Evolutionary conservation across 805 yeast species (phyloP), one percentile per base, ranked within the genome.

Genomic region (Starmerella stellata): DNA sequence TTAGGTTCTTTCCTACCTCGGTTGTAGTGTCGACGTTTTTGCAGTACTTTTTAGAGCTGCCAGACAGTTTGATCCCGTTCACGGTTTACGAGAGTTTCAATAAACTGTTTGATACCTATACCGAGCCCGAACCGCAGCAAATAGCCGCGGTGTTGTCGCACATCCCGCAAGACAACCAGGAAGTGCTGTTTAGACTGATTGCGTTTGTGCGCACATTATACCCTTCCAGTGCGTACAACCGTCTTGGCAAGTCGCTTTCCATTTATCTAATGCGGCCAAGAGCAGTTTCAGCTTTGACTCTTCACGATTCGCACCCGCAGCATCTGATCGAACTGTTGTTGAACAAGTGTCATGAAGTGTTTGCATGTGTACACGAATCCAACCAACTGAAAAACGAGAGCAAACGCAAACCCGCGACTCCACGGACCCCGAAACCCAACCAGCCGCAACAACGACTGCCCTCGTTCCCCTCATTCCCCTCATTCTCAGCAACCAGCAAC

Each of bases 41-140:
- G 49, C 62, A 78, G 33, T 78, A 73, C 52, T 58, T 79, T 16
- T 62, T 78, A 52, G 90, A 79, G 51, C 62, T 79, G 34, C 93
- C 92, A 0, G 81, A 75, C 45, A 72, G 85, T 1, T 53, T 79
- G 30, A 68, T 79, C 4, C 72, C 83, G 1, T 63, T 64, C 49
- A 69, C 70, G 14, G 63, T 72, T 37, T 75, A 72, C 50, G 85
- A 77, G 36, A 38, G 40, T 35, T 62, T 78, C 41, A 72, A 71
- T 51, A 66, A 72, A 2, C 59, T 77, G 21, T 78, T 77, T 50
- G 51, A 60, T 48, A 13, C 38, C 3, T 23, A 29, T 18, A 39
- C 30, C 35, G 30, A 19, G 18, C 35, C 40, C 21, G 30, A 32
- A n/a, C 31, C 38, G 1, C 47, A 38, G 19, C 44, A 37, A 2